Base-by-base conservation (phyloP, 805 yeast genomes). In the Candida boidinii region DNA sequence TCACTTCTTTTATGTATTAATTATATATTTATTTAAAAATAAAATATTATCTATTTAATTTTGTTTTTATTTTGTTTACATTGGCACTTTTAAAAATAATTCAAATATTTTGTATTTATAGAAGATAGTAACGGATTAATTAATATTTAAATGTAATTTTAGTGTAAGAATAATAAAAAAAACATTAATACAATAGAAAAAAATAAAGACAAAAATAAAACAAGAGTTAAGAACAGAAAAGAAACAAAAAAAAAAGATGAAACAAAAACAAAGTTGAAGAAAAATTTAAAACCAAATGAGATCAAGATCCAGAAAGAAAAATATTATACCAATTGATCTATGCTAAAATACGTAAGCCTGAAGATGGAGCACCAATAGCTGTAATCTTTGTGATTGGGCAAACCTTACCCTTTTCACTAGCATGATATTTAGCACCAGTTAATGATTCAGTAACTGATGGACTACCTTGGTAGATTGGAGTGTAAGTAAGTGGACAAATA, bases 381-480 rank as follows among this genome's bases (percentile, higher is more conserved):
- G 96, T 80, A 39, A 94, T 65, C 31, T 68, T 56, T 2, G 96
- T 82, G 40, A 92, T 76, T 31, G 61, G 62, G 60, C 95, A 90
- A 23, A 85, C 49, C 46, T 74, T 72, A 32, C 96, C 97, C 65
- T 80, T 78, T 53, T 77, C 80, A 36, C 73, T 68, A 7, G 76
- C 66, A 44, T 81, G 82, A 53, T 92, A 94, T 53, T 72, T 76
- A 35, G 97, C 94, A 34, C 94, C 95, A 17, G 94, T 86, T 44
- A 94, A 64, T 13, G 94, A 85, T 51, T 92, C 97, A 18, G 70
- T 48, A 20, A 73, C 87, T 25, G 51, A 57, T 24, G 82, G 79
- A 20, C 79, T 61, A 13, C 87, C 92, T 44, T 70, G 70, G 59
- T 88, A 90, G 36, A 92, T 84, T 31, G 98, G 98, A 7, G 95